A percentile compares a stretch with the other conserved stretches of the same genome.
phyloP scores from a whole-genome alignment of 2,329 filamentous ascomycete species.

The Cadophora sp. region DNA sequence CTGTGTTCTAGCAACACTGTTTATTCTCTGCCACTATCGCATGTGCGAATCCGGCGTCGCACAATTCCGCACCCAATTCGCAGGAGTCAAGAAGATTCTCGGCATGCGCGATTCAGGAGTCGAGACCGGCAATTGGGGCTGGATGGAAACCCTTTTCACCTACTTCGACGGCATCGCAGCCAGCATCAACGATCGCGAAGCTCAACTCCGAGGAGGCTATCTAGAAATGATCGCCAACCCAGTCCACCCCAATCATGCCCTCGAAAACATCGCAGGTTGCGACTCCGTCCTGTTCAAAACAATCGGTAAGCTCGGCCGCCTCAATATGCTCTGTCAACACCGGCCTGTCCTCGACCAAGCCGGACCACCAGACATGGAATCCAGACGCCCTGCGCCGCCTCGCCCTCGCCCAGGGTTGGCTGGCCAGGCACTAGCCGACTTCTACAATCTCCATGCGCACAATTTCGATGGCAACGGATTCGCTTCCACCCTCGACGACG shows the following conservation, averaged over 20 bases:
- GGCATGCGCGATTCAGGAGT: slow-evolving; percentile 72
- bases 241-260: slow-evolving; percentile 61
- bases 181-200: slow-evolving; percentile 89
- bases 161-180: slow-evolving; percentile 95
- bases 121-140: slow-evolving; percentile 72
- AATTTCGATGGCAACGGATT: slow-evolving; percentile 74
- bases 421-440: slow-evolving; percentile 52
- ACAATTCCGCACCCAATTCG: slow-evolving; percentile 92
- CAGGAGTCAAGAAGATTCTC: slow-evolving; percentile 89
- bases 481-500: slow-evolving; percentile 59
- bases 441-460: slow-evolving; percentile 59
- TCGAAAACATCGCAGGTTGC: slow-evolving; percentile 87
- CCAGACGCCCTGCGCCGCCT: slow-evolving; percentile 40
- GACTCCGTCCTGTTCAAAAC: slow-evolving; percentile 87
- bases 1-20: slow-evolving; percentile 84
- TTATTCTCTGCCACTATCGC: slow-evolving; percentile 89
- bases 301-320: slow-evolving; percentile 80
- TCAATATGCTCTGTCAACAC: slow-evolving; percentile 83
- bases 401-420: slow-evolving; percentile 48
- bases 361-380: slow-evolving; percentile 38
- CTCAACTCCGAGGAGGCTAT: slow-evolving; percentile 71
- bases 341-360: slow-evolving; percentile 59
- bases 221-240: slow-evolving; percentile 68
- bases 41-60: slow-evolving; percentile 93
- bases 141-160: slow-evolving; percentile 93